Evolutionary conservation across 768 basidiomycete species (phyloP), one percentile per base, ranked within the genome.

Genomic region (Russula brevipes): DNA sequence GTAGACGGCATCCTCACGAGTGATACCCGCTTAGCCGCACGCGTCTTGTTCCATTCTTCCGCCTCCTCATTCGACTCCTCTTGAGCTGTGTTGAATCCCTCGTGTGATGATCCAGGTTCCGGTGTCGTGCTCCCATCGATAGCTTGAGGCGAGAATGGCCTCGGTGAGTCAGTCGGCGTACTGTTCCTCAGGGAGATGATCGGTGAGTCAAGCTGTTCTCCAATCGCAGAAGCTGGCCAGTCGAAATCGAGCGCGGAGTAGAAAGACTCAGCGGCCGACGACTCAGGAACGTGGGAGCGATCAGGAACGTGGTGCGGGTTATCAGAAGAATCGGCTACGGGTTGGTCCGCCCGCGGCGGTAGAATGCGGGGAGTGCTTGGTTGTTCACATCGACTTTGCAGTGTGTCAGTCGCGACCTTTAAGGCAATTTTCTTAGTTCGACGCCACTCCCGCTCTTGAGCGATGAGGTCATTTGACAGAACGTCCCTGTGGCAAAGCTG

Each of bases 41-140:
- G 85, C 1, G 92, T 94, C 72, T 85, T 85, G 74, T 90, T 79
- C 92, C 92, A 94, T 56, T 88, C 87, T 72, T 93, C 91, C n/a
- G 92, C 91, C 73, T 87, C 80, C 72, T 92, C 89, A 50, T 81
- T 80, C 33, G 72, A 72, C 24, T 70, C 76, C 69, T 86, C 84
- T 17, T 72, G 73, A 36, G 76, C 77, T 30, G 77, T 78, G 66
- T 75, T 77, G 68, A 78, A 78, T 55, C 75, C 79, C 67, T 84
- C 82, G 60, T 80, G 82, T 12, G 71, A 61, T 54, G 41, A 19
- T 5, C 38, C 57, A 2, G 65, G 51, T 54, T 59, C 65, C n/a
- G 47, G 57, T 46, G 57, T 58, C 24, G 46, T 38, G 4, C 16
- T 51, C n/a, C 54, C 44, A 19, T 64, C 58, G 2, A 12, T 31